These are phyloP conservation scores for Ambrosia hybrid DNA, from an alignment of 140 eudicot species.

Conservation along the genomic window DNA sequence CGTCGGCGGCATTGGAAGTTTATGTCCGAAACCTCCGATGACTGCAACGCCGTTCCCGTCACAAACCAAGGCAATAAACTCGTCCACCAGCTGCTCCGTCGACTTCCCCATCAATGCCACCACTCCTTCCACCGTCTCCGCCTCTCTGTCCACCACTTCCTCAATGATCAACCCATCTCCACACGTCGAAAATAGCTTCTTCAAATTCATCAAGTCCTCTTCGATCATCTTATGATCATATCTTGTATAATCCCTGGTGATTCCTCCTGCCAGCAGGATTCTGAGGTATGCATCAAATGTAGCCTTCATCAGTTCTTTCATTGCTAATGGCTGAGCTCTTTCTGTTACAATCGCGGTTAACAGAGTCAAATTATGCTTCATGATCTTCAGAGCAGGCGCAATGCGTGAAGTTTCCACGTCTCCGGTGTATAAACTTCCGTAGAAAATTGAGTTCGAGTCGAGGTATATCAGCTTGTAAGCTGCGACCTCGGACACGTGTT, in stretches of 20 bases:
- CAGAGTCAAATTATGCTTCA: slow-evolving; percentile 70
- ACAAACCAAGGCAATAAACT: slow-evolving; percentile 54
- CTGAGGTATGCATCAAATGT: slow-evolving; percentile 61
- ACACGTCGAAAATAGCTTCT: slow-evolving; percentile 45
- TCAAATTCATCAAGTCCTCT: slow-evolving; percentile 58
- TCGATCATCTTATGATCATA: slow-evolving; percentile 52
- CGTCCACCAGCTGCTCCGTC: slow-evolving; percentile 65
- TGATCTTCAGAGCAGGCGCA: slow-evolving; percentile 51
- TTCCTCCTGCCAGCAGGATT: slow-evolving; percentile 79
- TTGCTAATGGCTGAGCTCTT: slow-evolving; percentile 60
- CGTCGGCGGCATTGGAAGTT: slow-evolving; percentile 65
- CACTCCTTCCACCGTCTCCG: slow-evolving; percentile 62
- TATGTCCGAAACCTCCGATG: slow-evolving; percentile 33
- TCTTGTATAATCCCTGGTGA: slow-evolving; percentile 44
- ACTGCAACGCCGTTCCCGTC: slow-evolving; percentile 55
- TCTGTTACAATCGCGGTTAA: slow-evolving; percentile 59
- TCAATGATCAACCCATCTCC: slow-evolving; percentile 67
- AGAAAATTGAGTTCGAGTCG: slow-evolving; percentile 62
- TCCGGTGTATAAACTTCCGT: slow-evolving; percentile 53
- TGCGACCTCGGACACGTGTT: slow-evolving; percentile 68
- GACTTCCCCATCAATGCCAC: slow-evolving; percentile 67
- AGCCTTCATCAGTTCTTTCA: slow-evolving; percentile 77
- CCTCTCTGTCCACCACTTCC: slow-evolving; percentile 57
- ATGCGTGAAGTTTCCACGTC: slow-evolving; percentile 55
- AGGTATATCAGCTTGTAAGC: slow-evolving; percentile 74